Percentiles rank a stretch among this genome's conserved stretches.
These are phyloP conservation scores for Rubroboletus pulcherrimus DNA, from an alignment of 768 basidiomycete genomes.

Conservation along the genomic window DNA sequence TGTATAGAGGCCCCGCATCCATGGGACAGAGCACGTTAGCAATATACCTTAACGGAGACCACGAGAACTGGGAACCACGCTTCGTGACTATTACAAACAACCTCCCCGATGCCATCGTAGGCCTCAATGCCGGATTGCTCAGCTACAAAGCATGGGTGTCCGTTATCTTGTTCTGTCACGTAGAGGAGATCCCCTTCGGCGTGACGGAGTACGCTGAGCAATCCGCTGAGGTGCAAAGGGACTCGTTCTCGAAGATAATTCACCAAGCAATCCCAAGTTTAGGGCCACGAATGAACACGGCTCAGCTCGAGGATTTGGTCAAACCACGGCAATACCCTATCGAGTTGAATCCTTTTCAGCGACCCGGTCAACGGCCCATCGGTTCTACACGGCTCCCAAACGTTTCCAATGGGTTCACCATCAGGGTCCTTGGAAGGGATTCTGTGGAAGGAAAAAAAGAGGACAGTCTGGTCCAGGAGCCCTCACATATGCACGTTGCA, in stretches of 20 bases:
- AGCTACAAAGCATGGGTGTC: conserved; percentile 36
- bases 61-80: conserved; percentile 26
- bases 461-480: neutral
- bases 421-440: conserved; percentile 25
- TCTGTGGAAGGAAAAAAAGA: neutral
- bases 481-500: neutral
- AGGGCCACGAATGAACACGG: conserved; percentile 20
- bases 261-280: conserved; percentile 24
- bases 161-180: conserved; percentile 31
- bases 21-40: conserved; percentile 38
- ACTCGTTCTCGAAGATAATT: conserved; percentile 30
- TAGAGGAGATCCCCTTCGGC: conserved; percentile 31
- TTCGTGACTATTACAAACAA: conserved; percentile 14
- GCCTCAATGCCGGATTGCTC: conserved; percentile 38
- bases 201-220: conserved; percentile 37
- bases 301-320: conserved; percentile 21
- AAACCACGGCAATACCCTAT: conserved; percentile 28
- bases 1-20: conserved; percentile 35
- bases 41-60: conserved; percentile 34
- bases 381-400: conserved; percentile 27
- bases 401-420: conserved; percentile 31
- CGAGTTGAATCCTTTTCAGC: conserved; percentile 32
- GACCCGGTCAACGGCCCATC: conserved; percentile 31
- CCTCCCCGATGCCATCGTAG: conserved; percentile 42
- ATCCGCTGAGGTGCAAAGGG: conserved; percentile 31